phyloP scores from a whole-genome alignment of 345 rosid genomes.

The Gossypium raimondii region DNA sequence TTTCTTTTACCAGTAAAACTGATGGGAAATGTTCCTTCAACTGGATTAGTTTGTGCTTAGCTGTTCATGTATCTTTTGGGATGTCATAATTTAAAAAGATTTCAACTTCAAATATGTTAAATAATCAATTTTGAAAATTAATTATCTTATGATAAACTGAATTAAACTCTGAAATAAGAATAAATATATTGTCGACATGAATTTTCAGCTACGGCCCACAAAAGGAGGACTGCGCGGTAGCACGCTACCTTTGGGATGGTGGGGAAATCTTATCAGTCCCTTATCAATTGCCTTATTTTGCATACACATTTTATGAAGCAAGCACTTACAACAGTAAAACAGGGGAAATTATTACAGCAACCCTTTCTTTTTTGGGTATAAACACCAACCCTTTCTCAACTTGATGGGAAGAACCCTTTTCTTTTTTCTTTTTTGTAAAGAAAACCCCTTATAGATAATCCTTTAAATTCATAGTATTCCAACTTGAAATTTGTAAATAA shows the following conservation, averaged over 20 bases:
- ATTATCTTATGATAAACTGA: too few relatives aligned
- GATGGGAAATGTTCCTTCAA: conserved; percentile 13
- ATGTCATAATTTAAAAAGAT: neutral
- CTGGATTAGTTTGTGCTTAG: too few relatives aligned
- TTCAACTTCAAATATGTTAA: neutral
- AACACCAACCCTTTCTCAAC: neutral
- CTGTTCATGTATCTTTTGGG: neutral
- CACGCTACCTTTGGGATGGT: conserved; percentile 26
- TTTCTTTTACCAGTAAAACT: neutral
- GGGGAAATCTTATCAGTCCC: conserved; percentile 27
- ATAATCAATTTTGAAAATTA: neutral
- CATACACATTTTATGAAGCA: neutral
- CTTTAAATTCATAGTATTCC: neutral
- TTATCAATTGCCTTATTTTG: neutral
- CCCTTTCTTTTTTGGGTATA: neutral
- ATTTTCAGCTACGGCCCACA: conserved; percentile 30
- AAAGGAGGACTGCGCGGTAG: neutral
- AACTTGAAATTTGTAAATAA: neutral
- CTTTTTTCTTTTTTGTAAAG: too few relatives aligned
- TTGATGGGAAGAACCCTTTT: neutral
- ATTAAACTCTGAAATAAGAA: neutral
- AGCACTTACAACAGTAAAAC: neutral
- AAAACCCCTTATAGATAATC: neutral
- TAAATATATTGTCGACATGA: conserved; percentile 13
- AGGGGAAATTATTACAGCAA: neutral